Evolutionary conservation across 2,329 filamentous ascomycete species (phyloP).

Genomic region (Aspergillus novoparasiticus): DNA sequence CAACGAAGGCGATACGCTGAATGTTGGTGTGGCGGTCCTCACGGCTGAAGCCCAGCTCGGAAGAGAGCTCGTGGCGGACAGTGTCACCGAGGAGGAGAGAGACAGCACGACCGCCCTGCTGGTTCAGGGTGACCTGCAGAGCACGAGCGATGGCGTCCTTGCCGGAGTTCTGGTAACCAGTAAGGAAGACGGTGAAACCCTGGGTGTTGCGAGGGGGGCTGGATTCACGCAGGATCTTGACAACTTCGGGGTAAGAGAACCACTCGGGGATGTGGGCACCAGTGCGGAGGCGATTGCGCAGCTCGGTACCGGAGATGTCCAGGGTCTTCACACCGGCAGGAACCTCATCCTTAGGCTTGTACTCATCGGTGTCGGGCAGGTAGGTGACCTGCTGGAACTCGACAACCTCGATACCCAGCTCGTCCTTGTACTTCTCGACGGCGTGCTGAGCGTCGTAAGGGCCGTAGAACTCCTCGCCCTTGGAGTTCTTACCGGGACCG

Average conservation of each 20-base stretch:
- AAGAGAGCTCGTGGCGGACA: constrained; percentile 87
- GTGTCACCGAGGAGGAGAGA: constrained; percentile 95
- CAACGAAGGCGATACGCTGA: constrained; percentile 92
- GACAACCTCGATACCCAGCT: constrained; percentile 98
- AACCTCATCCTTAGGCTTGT: constrained; percentile 90
- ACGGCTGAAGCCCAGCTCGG: constrained; percentile 91
- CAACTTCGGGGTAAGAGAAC: constrained; percentile 99
- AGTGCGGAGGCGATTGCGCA: constrained; percentile 85
- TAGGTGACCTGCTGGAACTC: constrained; percentile 99
- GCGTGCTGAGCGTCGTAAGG: constrained; percentile 96
- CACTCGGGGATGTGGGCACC: constrained; percentile 96
- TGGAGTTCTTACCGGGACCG: constrained; percentile 96
- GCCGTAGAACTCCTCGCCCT: constrained; percentile 95
- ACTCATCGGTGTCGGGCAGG: constrained; percentile 95
- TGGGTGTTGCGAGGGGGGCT: constrained; percentile 89
- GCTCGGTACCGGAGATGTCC: constrained; percentile 86
- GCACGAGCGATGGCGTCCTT: constrained; percentile 97
- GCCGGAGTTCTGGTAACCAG: constrained; percentile 93
- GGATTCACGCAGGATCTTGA: constrained; percentile 92
- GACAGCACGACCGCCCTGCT: constrained; percentile 93
- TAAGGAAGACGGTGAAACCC: constrained; percentile 98
- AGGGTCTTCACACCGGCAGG: constrained; percentile 79
- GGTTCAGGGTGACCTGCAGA: constrained; percentile 94
- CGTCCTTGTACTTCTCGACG: constrained; percentile 92
- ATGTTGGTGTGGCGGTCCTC: constrained; percentile 95